phyloP scores from a whole-genome alignment of 2,329 filamentous ascomycete species.

The Macrophomina tecta region DNA sequence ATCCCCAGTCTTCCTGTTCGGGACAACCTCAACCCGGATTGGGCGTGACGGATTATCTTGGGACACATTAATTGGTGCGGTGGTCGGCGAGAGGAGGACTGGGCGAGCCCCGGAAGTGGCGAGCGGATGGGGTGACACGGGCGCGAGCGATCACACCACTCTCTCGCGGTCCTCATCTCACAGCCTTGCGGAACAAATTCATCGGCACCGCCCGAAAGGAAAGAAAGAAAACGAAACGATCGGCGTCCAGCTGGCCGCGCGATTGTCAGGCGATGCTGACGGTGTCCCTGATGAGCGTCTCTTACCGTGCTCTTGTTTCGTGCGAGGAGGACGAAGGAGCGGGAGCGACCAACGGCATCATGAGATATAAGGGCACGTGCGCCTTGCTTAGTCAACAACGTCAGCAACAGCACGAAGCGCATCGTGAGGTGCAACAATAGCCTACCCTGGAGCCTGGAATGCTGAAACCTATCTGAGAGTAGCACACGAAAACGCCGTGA shows the following conservation, averaged over 20 bases:
- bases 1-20: neutral
- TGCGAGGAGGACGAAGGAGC: neutral
- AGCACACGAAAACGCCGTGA: neutral
- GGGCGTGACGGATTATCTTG: neutral
- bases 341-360: constrained; percentile 5
- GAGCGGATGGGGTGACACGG: constrained; percentile 22
- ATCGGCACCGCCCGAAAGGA: constrained; percentile 13
- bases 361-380: neutral
- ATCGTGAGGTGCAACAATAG: constrained; percentile 10
- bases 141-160: constrained; percentile 12
- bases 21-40: neutral
- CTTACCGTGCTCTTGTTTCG: neutral
- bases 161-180: constrained; percentile 11
- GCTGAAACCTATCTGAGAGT: neutral
- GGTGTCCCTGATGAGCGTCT: neutral
- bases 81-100: neutral
- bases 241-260: neutral
- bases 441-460: neutral
- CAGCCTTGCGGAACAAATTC: neutral
- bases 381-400: neutral
- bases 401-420: neutral
- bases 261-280: constrained; percentile 8
- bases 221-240: neutral
- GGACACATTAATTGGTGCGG: neutral
- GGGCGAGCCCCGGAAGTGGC: neutral